Evolutionary conservation across 2,329 filamentous ascomycete species (phyloP).

Genomic region (Penicillium paneum): DNA sequence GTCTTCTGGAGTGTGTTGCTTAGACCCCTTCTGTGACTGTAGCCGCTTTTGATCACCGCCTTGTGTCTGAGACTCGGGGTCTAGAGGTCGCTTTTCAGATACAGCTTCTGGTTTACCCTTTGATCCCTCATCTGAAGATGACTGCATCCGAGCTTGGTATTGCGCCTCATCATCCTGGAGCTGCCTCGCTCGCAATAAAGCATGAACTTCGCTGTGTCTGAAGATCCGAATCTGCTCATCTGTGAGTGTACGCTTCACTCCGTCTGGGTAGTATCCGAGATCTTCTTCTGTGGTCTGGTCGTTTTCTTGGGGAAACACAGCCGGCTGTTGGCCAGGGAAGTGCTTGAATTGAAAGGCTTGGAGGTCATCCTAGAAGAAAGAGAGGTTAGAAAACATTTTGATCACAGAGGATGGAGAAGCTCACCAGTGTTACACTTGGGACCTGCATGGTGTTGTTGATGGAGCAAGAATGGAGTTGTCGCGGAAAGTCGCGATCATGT

Average conservation of each 20-base stretch:
- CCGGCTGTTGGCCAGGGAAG: constrained; percentile 43
- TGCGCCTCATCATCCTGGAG: constrained; percentile 31
- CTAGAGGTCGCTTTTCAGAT: neutral
- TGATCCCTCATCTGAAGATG: neutral
- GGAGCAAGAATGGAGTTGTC: neutral
- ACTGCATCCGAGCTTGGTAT: constrained; percentile 14
- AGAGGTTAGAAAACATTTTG: neutral
- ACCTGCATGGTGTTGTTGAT: constrained; percentile 23
- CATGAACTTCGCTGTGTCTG: constrained; percentile 79
- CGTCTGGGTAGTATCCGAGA: constrained; percentile 82
- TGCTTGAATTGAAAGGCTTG: constrained; percentile 58
- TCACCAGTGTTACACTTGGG: constrained; percentile 38
- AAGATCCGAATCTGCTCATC: constrained; percentile 90
- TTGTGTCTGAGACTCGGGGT: neutral
- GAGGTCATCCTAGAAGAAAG: constrained; percentile 54
- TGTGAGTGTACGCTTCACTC: constrained; percentile 82
- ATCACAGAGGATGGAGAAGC: neutral
- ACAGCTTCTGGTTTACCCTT: neutral
- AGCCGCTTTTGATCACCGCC: neutral
- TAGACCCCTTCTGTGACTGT: neutral
- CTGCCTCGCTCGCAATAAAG: constrained; percentile 57
- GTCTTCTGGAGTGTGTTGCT: neutral
- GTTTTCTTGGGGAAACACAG: constrained; percentile 10
- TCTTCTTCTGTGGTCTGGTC: constrained; percentile 50
- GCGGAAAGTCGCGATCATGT: constrained; percentile 13